These are phyloP conservation scores for Fusarium multiceps DNA, from an alignment of 2,329 filamentous ascomycete species.

Conservation along the genomic window DNA sequence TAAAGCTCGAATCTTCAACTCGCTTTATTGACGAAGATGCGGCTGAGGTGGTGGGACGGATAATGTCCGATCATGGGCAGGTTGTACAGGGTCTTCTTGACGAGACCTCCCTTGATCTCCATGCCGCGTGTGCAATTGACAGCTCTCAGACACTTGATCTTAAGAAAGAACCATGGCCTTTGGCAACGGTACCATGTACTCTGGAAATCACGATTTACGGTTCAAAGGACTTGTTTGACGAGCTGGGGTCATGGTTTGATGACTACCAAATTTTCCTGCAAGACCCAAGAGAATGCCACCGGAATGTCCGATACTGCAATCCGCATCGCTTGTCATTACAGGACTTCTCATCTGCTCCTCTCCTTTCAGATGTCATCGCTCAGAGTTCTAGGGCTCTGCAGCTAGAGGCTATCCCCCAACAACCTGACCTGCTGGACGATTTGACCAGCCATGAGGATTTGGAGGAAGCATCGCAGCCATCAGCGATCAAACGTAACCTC, in stretches of 20 bases:
- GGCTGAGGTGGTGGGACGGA: background rate
- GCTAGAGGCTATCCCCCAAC: constrained; percentile 10
- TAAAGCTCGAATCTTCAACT: constrained; percentile 5
- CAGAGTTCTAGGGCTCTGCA: background rate
- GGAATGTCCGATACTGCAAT: constrained; percentile 50
- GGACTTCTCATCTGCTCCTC: background rate
- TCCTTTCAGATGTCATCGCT: background rate
- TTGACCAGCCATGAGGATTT: constrained; percentile 44
- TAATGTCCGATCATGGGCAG: constrained; percentile 13
- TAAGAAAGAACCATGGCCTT: rapidly evolving
- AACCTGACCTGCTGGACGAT: constrained; percentile 41
- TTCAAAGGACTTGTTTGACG: constrained; percentile 39
- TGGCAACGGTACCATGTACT: background rate
- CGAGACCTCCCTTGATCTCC: constrained; percentile 9
- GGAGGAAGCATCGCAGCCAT: constrained; percentile 47
- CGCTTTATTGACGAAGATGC: background rate
- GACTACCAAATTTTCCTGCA: constrained; percentile 50
- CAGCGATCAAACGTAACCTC: constrained; percentile 36
- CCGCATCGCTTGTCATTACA: constrained; percentile 49
- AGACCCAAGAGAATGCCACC: constrained; percentile 47
- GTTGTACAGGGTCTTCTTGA: constrained; percentile 31
- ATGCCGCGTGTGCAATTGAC: background rate
- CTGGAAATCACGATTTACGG: constrained; percentile 49
- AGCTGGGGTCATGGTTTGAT: constrained; percentile 49
- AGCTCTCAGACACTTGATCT: background rate